Percentiles rank a stretch among this genome's conserved stretches.
Conservation (phyloP, 2,329 filamentous ascomycete genomes). For the Penicillium crustosum region DNA sequence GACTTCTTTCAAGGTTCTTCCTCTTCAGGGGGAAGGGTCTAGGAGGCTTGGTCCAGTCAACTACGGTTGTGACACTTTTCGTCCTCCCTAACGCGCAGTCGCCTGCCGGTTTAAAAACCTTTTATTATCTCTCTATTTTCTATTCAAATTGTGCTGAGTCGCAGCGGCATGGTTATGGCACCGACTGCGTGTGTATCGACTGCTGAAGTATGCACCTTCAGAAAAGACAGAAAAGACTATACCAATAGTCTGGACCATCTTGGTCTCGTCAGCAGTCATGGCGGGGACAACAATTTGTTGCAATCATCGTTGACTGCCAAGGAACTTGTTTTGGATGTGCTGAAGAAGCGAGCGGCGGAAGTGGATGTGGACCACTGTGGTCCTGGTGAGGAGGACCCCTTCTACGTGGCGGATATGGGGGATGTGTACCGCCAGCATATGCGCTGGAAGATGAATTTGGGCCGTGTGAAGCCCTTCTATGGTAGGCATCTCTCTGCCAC, state of each 20-base stretch:
- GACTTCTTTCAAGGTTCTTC: constrained; percentile 97
- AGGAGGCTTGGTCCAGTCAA: constrained; percentile 93
- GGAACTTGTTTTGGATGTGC: constrained; percentile 79
- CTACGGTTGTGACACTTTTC: constrained; percentile 87
- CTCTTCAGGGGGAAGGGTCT: constrained; percentile 99
- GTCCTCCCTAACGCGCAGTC: constrained; percentile 79
- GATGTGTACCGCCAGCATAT: constrained; percentile 98
- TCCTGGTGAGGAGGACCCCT: constrained; percentile 92
- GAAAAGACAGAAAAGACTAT: constrained; percentile 38
- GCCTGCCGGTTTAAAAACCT: constrained; percentile 24
- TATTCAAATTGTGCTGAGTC: constrained; percentile 30
- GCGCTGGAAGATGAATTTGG: constrained; percentile 93
- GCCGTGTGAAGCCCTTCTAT: constrained; percentile 93
- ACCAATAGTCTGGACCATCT: constrained; percentile 26
- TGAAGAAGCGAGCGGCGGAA: constrained; percentile 78
- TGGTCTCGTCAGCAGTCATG: constrained; percentile 45
- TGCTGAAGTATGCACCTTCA: constrained; percentile 46
- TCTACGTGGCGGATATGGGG: constrained; percentile 96
- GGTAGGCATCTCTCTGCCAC: constrained; percentile 55
- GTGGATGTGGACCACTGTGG: constrained; percentile 87
- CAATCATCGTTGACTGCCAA: constrained; percentile 59
- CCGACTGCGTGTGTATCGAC: constrained; percentile 61
- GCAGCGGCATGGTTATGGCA: constrained; percentile 64
- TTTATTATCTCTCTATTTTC: constrained; percentile 19
- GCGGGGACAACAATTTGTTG: constrained; percentile 42